Evolutionary conservation across 768 basidiomycete genomes (phyloP).

Genomic region (Pleurotus eryngii): DNA sequence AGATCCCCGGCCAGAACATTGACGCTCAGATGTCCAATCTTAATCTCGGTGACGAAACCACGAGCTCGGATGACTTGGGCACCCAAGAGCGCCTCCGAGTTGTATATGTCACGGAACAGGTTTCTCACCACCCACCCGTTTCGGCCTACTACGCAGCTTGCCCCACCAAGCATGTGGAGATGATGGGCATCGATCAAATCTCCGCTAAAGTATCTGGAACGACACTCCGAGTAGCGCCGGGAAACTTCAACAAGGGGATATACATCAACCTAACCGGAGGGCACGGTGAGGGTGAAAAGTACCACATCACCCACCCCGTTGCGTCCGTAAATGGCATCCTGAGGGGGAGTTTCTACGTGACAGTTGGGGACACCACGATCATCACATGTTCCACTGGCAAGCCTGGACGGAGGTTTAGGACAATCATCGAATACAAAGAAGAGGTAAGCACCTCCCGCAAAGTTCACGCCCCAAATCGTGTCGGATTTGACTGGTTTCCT

Average conservation of each 20-base stretch:
- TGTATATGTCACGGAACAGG: slow-evolving; percentile 85
- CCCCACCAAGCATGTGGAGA: slow-evolving; percentile 67
- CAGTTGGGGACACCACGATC: slow-evolving; percentile 73
- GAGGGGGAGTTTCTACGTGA: slow-evolving; percentile 89
- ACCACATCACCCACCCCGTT: slow-evolving; percentile 86
- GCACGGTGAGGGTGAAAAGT: slow-evolving; percentile 72
- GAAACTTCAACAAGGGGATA: slow-evolving; percentile 84
- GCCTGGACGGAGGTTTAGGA: slow-evolving; percentile 59
- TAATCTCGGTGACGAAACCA: slow-evolving; percentile 40
- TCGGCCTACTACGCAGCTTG: slow-evolving; percentile 81
- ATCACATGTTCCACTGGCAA: slow-evolving; percentile 78
- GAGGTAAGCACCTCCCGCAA: slow-evolving; percentile 54
- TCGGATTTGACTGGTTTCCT: background rate
- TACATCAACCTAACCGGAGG: slow-evolving; percentile 77
- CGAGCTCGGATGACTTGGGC: slow-evolving; percentile 11
- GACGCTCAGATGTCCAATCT: slow-evolving; percentile 60
- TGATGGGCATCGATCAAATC: slow-evolving; percentile 89
- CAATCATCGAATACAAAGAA: slow-evolving; percentile 93
- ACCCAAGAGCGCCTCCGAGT: slow-evolving; percentile 43
- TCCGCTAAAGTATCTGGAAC: slow-evolving; percentile 89
- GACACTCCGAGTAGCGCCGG: slow-evolving; percentile 77
- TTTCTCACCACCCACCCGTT: slow-evolving; percentile 96
- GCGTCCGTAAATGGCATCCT: slow-evolving; percentile 91
- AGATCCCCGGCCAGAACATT: slow-evolving; percentile 36
- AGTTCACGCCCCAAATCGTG: background rate